Base-by-base conservation (phyloP, 225 moss, liverwort and hornwort species). In the Antitrichia curtipendula region DNA sequence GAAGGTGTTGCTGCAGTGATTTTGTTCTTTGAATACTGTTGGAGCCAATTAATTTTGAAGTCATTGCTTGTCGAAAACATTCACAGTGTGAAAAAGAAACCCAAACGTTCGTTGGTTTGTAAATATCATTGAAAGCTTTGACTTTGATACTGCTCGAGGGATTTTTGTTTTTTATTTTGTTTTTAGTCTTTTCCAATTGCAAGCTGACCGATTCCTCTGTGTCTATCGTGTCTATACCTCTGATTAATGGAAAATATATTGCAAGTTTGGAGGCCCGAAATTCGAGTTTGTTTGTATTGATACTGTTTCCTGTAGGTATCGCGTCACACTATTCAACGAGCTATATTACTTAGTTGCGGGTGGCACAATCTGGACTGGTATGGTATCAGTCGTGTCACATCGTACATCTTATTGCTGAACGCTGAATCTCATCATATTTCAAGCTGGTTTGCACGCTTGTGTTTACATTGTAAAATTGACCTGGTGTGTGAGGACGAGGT, bases 341-440 rank as follows among this genome's bases (percentile, higher is more conserved):
- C 91, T 99, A 49, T 99, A 99, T 82, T 99, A 99, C 89, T 92
- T 99, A 70, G 95, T 97, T 89, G 97, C 97, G 45, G 99, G 99
- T 88, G 99, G 99, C 86, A 99, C 99, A 66, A 84, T 99, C 65
- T 99, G 99, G 99, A 99, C 99, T 87, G 99, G 99, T 99, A 90
- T 91, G 93, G 64, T 82, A 70, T 75, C 75, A 77, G 81, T 54
- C n/a, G 53, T 78, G 47, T 73, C 73, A 45, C 43, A 65, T 78
- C 53, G 61, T 78, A 58, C 66, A 52, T 58, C 78, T 78, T 87
- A 49, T 75, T 89, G 68, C 66, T 70, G 32, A 28, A 45, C 81
- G 72, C 47, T 68, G 50, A 45, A 58, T 27, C 53, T 87, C 16
- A 49, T 82, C 53, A 85, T 50, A 47, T 71, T 34, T 56, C 78